Conservation (phyloP, 352 stramenopile species). For the Phytophthora citricola region DNA sequence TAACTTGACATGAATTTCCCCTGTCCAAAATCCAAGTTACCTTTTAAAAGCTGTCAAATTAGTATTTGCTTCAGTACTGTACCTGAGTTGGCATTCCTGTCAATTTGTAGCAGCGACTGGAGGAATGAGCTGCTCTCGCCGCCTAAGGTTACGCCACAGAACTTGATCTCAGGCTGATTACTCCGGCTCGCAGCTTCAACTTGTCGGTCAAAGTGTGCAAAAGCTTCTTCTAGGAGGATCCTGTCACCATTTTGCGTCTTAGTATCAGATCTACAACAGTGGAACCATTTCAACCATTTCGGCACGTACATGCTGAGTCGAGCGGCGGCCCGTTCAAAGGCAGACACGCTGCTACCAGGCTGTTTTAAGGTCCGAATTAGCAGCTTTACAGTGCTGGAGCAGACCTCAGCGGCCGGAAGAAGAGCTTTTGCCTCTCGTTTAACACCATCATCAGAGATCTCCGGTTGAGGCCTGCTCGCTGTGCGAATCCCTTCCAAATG, state of each 20-base stretch:
- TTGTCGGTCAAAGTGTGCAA: not conserved
- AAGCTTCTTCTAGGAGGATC: conserved; percentile 1
- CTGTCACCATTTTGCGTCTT: not conserved
- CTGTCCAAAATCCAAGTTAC: not conserved
- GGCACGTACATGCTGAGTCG: not conserved
- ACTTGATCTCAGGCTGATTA: not conserved
- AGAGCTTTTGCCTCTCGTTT: no score
- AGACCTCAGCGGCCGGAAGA: no score
- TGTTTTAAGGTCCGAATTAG: no score
- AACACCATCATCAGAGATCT: no score
- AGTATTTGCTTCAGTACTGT: no score
- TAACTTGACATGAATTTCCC: conserved; percentile 4
- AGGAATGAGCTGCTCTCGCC: not conserved
- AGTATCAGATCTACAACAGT: not conserved
- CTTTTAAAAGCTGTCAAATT: no score
- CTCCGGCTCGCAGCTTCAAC: not conserved
- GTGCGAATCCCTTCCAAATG: not conserved
- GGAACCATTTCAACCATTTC: no score
- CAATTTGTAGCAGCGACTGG: not conserved
- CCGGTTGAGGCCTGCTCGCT: no score
- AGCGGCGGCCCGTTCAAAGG: no score
- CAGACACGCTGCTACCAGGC: no score
- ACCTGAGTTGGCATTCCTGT: not conserved
- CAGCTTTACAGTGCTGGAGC: no score
- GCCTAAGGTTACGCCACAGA: not conserved